Conservation (phyloP, 371 early-diverging fungal genomes). For the Mortierella sp. region DNA sequence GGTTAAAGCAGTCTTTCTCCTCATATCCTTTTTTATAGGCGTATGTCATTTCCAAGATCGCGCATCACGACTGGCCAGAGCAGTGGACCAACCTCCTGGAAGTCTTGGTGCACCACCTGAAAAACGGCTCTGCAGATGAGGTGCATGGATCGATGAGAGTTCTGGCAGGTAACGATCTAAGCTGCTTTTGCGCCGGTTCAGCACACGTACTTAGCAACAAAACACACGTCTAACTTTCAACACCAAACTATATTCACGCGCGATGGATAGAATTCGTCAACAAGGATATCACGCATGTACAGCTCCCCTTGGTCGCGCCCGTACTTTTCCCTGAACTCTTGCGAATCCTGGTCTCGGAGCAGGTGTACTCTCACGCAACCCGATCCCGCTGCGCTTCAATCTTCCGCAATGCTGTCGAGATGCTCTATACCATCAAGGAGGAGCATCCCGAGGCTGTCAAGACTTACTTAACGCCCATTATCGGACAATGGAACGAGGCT, state of each 20-base stretch:
- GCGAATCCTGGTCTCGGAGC: constrained; percentile 73
- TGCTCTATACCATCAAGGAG: constrained; percentile 80
- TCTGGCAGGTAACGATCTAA: constrained; percentile 70
- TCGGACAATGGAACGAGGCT: constrained; percentile 82
- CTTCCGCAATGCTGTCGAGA: constrained; percentile 86
- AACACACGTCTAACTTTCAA: no score
- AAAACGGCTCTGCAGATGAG: constrained; percentile 72
- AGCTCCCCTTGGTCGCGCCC: constrained; percentile 83
- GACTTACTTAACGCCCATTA: constrained; percentile 77
- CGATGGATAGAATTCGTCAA: constrained; percentile 79
- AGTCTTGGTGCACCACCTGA: constrained; percentile 76
- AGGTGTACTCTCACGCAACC: constrained; percentile 74
- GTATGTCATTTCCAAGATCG: constrained; percentile 88
- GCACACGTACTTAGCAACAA: no score
- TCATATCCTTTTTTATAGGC: constrained; percentile 69
- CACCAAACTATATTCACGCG: no score
- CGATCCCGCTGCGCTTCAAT: constrained; percentile 84
- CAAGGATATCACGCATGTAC: constrained; percentile 88
- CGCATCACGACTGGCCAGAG: constrained; percentile 94
- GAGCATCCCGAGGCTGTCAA: constrained; percentile 78
- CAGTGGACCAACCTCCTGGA: constrained; percentile 94
- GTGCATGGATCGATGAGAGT: constrained; percentile 93
- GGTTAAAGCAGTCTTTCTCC: no score
- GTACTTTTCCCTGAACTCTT: constrained; percentile 86
- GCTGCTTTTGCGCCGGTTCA: no score